Evolutionary conservation across 257 asterid genomes (phyloP), one percentile per base, ranked within the genome.

Genomic region (Datura wrightii): DNA sequence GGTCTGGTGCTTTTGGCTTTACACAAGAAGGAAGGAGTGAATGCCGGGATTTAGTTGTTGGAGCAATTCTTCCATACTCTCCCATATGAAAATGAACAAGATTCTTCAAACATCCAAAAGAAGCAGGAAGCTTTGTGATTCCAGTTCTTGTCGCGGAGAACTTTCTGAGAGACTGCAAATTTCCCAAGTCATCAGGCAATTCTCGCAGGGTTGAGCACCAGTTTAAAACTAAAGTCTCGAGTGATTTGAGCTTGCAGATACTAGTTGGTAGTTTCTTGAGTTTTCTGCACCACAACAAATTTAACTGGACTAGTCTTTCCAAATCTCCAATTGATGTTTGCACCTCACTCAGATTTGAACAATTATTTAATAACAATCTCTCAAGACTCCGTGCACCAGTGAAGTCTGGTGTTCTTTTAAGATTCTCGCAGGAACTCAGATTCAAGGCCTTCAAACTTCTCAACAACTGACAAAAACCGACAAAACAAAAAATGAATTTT

Each of bases 201-300:
- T 65, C 74, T 65, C 15, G 42, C 16, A 65, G 74, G 6, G 36
- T 65, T 65, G 41, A 41, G 44, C 74, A 65, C 42, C 41, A 24
- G 74, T 36, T 24, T 41, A 65, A 13, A 65, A 24, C 74, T 10
- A 65, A 41, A 24, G 36, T 41, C 41, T 65, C 18, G 14, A 65
- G 74, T 65, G 74, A 65, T 19, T 41, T 65, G 42, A 65, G 41
- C 41, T 65, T 36, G 74, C 74, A 65, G 52, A 41, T 42, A 4
- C 79, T 70, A 15, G 46, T 70, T 10, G 79, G 79, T 5, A 70
- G 74, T 70, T 70, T 70, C 79, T 70, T 70, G 53, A 70, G 79
- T 48, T 70, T 70, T 70, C 46, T 19, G 52, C 79, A 41, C 19
- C 52, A 42, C 52, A 48, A 34, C n/a, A 70, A 70, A 70, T 39